Base-by-base conservation (phyloP, 2,329 filamentous ascomycete genomes). In the Colletotrichum godetiae region DNA sequence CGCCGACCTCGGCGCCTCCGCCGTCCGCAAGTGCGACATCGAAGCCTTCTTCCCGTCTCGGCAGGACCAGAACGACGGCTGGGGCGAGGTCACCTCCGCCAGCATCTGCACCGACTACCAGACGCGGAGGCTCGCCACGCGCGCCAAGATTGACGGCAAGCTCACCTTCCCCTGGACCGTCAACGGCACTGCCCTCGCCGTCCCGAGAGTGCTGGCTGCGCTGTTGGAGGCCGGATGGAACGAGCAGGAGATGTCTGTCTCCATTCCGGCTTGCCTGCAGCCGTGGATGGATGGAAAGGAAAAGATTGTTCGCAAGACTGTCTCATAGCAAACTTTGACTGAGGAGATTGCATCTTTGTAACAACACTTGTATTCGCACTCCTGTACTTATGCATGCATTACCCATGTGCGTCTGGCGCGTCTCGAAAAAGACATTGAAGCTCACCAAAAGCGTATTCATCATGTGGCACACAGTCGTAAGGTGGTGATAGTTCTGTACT, bases 81-180 rank as follows among this genome's bases (percentile, higher is more conserved):
- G 95, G 93, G 97, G 97, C 59, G 97, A 99, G 84, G 92, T 99
- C 65, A 97, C 95, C 0, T 96, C 93, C 56, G 92, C 95, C 0
- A 97, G 94, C 75, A 92, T 96, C 77, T 99, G 97, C 84, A 97
- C 94, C 1, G 97, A 99, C 82, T 99, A 98, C 84, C 97, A 99
- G 86, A 93, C 90, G 31, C 89, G 97, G 33, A 89, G 97, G 19
- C 86, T 99, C 46, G 92, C 91, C 33, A 98, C 97, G 15, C 89
- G 93, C 53, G 86, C 94, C 58, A 91, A 92, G 75, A 75, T 87
- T 13, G 85, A 83, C 64, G 84, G 83, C 53, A 90, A 88, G 79
- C 84, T 93, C 53, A 87, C 88, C 1, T 98, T 95, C 81, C 95
- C 95, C 15, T 95, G 94, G 85, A 99, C 97, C 0, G 88, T 97